These are phyloP conservation scores for Phialemonium atrogriseum DNA, from an alignment of 2,329 filamentous ascomycete species.

Conservation along the genomic window DNA sequence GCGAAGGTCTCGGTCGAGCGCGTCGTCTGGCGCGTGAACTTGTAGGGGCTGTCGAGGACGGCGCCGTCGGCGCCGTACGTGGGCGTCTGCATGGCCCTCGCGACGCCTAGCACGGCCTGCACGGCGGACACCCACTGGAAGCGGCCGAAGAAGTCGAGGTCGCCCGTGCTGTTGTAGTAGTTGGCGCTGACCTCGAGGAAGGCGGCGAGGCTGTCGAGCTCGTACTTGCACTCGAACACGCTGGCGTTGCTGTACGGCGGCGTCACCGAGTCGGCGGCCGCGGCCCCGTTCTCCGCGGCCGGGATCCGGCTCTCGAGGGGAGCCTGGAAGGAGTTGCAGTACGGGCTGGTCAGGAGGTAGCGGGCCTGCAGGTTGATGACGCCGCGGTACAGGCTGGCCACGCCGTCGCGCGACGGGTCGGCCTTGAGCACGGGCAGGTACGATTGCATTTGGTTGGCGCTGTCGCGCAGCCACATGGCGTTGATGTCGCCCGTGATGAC, in stretches of 20 bases:
- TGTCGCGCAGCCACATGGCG: slow-evolving; percentile 29
- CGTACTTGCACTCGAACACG: slow-evolving; percentile 95
- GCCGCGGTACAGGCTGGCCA: slow-evolving; percentile 63
- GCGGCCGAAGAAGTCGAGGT: slow-evolving; percentile 64
- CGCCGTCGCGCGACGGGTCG: slow-evolving; percentile 33
- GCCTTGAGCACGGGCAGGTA: slow-evolving; percentile 56
- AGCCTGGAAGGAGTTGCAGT: slow-evolving; percentile 93
- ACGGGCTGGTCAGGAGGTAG: slow-evolving; percentile 62
- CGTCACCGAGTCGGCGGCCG: slow-evolving; percentile 50
- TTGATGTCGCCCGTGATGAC: slow-evolving; percentile 49
- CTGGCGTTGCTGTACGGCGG: slow-evolving; percentile 58
- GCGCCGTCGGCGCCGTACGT: slow-evolving; percentile 59
- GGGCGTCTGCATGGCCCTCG: slow-evolving; percentile 61
- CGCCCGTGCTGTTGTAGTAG: slow-evolving; percentile 67
- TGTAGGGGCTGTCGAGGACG: slow-evolving; percentile 57
- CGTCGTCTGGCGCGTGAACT: slow-evolving; percentile 66
- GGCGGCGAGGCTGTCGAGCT: slow-evolving; percentile 81
- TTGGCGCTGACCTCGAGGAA: slow-evolving; percentile 77
- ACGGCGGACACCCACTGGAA: slow-evolving; percentile 67
- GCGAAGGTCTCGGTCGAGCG: slow-evolving; percentile 73
- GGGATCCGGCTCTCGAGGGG: slow-evolving; percentile 64
- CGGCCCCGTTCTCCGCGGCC: slow-evolving; percentile 47
- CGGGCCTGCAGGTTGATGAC: slow-evolving; percentile 70
- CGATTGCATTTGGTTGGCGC: slow-evolving; percentile 62
- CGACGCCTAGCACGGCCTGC: slow-evolving; percentile 57